Evolutionary conservation across 257 asterid genomes (phyloP).

Genomic region (Nicotiana attenuata): DNA sequence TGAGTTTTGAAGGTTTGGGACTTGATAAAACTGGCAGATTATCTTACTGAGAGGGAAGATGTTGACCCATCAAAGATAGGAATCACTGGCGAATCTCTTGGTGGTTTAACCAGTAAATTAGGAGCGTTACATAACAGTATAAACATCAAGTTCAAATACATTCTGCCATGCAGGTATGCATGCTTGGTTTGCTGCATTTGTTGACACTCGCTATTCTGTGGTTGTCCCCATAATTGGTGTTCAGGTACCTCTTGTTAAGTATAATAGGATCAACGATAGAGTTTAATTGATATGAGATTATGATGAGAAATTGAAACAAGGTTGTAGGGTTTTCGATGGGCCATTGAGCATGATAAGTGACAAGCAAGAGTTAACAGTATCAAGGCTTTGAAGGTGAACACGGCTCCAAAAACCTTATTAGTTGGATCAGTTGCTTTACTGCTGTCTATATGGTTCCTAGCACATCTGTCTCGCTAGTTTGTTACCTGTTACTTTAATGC

Average conservation of each 20-base stretch:
- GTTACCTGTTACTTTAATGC: not conserved
- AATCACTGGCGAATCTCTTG: constrained; percentile 96
- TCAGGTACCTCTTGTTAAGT: constrained; percentile 47
- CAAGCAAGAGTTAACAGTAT: constrained; percentile 87
- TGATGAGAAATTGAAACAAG: not conserved
- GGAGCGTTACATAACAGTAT: not conserved
- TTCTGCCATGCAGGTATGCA: constrained; percentile 77
- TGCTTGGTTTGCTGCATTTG: constrained; percentile 91
- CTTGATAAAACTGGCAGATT: constrained; percentile 44
- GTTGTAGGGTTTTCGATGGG: constrained; percentile 90
- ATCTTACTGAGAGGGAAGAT: constrained; percentile 40
- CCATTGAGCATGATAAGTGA: constrained; percentile 79
- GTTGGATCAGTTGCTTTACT: not conserved
- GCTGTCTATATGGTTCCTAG: not conserved
- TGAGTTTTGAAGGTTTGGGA: constrained; percentile 65
- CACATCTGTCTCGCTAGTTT: not conserved
- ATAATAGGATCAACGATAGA: not conserved
- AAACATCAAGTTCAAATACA: not conserved
- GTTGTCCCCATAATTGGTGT: constrained; percentile 88
- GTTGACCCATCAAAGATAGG: constrained; percentile 74
- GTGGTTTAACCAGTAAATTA: constrained; percentile 52
- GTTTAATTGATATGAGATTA: not conserved
- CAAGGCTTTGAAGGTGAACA: constrained; percentile 73
- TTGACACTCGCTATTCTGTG: constrained; percentile 70
- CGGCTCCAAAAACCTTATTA: not conserved